A percentile compares a stretch with the other conserved stretches of the same genome.
phyloP scores from a whole-genome alignment of 2,329 filamentous ascomycete genomes.

The Dothistroma pini region DNA sequence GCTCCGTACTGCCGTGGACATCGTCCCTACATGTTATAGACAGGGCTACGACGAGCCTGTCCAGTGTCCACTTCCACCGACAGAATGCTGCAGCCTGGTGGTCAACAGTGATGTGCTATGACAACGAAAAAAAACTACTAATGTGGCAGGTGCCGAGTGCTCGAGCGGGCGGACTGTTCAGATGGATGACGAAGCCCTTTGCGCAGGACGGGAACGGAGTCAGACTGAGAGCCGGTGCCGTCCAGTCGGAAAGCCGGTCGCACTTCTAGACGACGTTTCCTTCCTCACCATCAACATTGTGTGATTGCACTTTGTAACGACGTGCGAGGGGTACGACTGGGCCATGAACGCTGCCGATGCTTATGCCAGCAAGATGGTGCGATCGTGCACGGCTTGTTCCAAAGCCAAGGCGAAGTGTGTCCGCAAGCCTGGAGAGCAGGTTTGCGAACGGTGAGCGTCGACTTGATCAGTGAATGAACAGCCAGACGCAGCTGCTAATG shows the following conservation, averaged over 20 bases:
- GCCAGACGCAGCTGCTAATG: not conserved
- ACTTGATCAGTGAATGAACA: not conserved
- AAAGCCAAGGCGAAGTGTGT: conserved; percentile 37
- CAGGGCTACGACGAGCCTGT: too few relatives aligned
- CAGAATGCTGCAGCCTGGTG: too few relatives aligned
- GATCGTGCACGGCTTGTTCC: conserved; percentile 30
- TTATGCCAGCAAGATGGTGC: conserved; percentile 12
- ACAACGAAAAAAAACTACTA: too few relatives aligned
- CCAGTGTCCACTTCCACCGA: too few relatives aligned
- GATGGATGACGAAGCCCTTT: too few relatives aligned
- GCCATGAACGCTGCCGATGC: conserved; percentile 9
- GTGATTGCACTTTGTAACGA: not conserved
- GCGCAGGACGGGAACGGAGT: not conserved
- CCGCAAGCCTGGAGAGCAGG: conserved; percentile 18
- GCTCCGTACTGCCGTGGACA: too few relatives aligned
- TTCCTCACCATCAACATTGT: not conserved
- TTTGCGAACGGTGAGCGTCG: conserved; percentile 28
- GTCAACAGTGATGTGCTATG: too few relatives aligned
- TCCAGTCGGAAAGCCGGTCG: not conserved
- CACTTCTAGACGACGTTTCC: not conserved
- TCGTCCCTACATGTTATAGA: too few relatives aligned
- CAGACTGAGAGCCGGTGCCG: not conserved
- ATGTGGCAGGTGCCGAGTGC: too few relatives aligned
- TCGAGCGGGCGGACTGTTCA: too few relatives aligned
- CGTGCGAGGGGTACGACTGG: not conserved